Percentiles rank a stretch among this genome's conserved stretches.
These are phyloP conservation scores for Thuja plicata DNA, from an alignment of 83 land plant species.

Conservation along the genomic window DNA sequence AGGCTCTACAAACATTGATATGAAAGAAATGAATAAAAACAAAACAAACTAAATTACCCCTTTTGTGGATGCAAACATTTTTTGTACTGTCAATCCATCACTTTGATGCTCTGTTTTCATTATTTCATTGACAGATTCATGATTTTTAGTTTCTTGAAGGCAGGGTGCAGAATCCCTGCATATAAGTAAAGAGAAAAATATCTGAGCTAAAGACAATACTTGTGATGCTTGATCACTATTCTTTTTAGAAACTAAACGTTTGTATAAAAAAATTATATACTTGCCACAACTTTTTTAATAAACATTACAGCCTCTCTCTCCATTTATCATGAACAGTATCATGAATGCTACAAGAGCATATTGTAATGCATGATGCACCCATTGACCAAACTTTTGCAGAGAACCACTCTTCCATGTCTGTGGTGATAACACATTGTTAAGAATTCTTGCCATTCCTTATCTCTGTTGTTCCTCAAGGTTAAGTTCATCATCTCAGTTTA, in stretches of 20 bases:
- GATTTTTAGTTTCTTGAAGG: neutral
- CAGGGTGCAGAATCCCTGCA: neutral
- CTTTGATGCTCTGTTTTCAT: constrained; percentile 57
- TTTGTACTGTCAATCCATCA: constrained; percentile 86
- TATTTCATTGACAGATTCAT: neutral
- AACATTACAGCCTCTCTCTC: too few species aligned
- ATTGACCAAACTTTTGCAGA: constrained; percentile 96
- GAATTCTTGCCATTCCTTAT: constrained; percentile 94
- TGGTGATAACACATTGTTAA: constrained; percentile 98
- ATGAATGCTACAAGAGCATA: constrained; percentile 98
- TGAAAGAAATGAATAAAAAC: too few species aligned
- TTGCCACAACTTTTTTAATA: constrained; percentile 60
- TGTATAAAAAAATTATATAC: neutral
- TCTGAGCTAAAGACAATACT: neutral
- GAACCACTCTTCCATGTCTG: constrained; percentile 98
- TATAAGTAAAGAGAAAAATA: neutral
- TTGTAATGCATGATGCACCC: constrained; percentile 99
- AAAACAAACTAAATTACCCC: constrained; percentile 38
- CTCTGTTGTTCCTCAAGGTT: constrained; percentile 97
- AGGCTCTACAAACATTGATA: too few species aligned
- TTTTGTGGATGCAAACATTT: constrained; percentile 48
- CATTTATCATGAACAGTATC: too few species aligned
- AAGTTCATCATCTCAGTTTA: constrained; percentile 98
- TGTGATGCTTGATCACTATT: neutral
- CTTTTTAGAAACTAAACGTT: neutral